Evolutionary conservation across 2,329 filamentous ascomycete species (phyloP).

Genomic region (Ascochyta fabae): DNA sequence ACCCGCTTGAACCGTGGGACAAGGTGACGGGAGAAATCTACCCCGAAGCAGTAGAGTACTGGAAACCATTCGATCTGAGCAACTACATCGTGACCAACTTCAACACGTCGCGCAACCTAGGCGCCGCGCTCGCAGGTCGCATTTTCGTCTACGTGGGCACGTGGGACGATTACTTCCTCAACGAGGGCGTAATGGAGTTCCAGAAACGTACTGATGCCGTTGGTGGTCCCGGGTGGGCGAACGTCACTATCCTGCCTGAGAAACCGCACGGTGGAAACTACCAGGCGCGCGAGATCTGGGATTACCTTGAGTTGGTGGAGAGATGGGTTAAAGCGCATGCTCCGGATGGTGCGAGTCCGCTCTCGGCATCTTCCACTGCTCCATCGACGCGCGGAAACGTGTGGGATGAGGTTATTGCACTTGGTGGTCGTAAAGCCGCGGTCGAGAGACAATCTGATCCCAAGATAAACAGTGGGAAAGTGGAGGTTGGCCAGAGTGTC

Average conservation of each 20-base stretch:
- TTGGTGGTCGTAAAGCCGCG: slow-evolving; percentile 45
- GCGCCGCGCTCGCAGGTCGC: slow-evolving; percentile 37
- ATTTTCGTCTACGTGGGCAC: slow-evolving; percentile 48
- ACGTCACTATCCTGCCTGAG: slow-evolving; percentile 43
- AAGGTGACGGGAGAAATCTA: slow-evolving; percentile 51
- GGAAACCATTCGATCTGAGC: slow-evolving; percentile 48
- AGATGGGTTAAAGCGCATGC: slow-evolving; percentile 42
- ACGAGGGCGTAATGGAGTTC: slow-evolving; percentile 47
- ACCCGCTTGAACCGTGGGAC: slow-evolving; percentile 50
- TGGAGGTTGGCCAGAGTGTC: slow-evolving; percentile 8
- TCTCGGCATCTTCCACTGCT: slow-evolving; percentile 27
- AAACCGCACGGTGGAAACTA: slow-evolving; percentile 46
- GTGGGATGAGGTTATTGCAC: slow-evolving; percentile 43
- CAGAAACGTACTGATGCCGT: slow-evolving; percentile 41
- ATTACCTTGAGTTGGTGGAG: slow-evolving; percentile 44
- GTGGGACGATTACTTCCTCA: slow-evolving; percentile 47
- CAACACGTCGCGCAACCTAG: slow-evolving; percentile 42
- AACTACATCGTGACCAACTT: slow-evolving; percentile 45
- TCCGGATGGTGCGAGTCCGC: slow-evolving; percentile 39
- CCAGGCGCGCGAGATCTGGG: slow-evolving; percentile 38
- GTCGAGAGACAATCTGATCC: slow-evolving; percentile 42
- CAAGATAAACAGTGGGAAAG: slow-evolving; percentile 15
- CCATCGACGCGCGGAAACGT: slow-evolving; percentile 39
- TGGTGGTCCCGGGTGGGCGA: slow-evolving; percentile 47
- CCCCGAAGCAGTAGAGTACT: slow-evolving; percentile 44